Base-by-base conservation (phyloP, 805 yeast genomes). In the Hanseniaspora pseudoguilliermondii region DNA sequence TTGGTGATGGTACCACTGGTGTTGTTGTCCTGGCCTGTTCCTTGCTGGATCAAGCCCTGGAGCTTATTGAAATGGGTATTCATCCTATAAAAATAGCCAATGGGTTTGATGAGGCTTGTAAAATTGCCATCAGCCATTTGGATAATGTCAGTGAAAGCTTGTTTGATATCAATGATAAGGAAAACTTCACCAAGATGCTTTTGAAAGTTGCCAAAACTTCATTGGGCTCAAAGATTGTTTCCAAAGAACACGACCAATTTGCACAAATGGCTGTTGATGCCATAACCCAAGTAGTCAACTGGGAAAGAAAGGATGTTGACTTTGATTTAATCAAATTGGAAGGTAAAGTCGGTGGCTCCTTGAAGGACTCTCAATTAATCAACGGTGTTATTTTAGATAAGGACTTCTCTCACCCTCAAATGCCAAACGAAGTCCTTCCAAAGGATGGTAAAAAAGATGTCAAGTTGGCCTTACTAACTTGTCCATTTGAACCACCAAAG, bases 401-500 rank as follows among this genome's bases (percentile, higher is more conserved):
- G 73, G 97, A 93, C 66, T 91, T 90, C 71, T 88, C 96, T 1
- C 98, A 93, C 70, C 96, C 97, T 4, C 99, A 93, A 72, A 93
- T 93, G 98, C 93, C 96, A 52, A 87, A 87, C 66, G 69, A 70
- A 54, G 77, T 91, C 47, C 32, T 59, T 29, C 66, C 71, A 29
- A 63, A 60, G 21, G 68, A 63, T 5, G 69, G 68, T 11, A 66
- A 70, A 52, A 63, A 64, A 3, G 84, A 89, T 69, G 95, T 88
- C 60, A 88, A 86, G 68, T 77, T 93, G 59, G 97, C 97, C 49
- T 91, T 93, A 61, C 77, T 93, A 67, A 93, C 99, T 2, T 91
- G 97, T 74, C 97, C 99, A 63, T 93, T 93, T 67, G 99, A 93
- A 75, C 99, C 99, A 42, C 99, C 99, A 64, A 93, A 93, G 73